Base-by-base conservation (phyloP, 2,329 filamentous ascomycete genomes). In the Zelopaecilomyces penicillatus region DNA sequence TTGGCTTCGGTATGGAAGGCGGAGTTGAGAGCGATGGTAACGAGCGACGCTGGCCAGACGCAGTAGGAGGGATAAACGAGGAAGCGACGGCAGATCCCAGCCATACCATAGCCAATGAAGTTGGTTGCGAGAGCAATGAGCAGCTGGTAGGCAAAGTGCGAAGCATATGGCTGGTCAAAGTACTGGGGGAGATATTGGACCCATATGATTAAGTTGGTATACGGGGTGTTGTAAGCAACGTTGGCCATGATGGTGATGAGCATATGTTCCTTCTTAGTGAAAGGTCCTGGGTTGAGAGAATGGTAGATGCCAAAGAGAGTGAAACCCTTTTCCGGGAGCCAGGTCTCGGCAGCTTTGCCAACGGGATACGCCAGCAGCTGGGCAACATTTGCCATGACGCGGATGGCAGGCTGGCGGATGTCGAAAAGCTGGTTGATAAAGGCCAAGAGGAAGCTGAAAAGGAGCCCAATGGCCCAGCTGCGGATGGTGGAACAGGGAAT, bases 191-290 rank as follows among this genome's bases (percentile, higher is more conserved):
- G 58, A 43, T 64, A 68, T 41, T 78, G 74, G 5, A 70, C 69
- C 71, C 71, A 76, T 48, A 76, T 72, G 46, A 77, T 75, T 54
- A 74, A 67, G 58, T 72, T 73, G 3, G 74, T 77, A 54, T 76
- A 78, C 0, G 74, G 74, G 4, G 66, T 65, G 47, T 69, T 70
- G 58, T 68, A 73, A 9, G 71, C 70, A 9, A 75, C 74, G 56
- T 83, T 82, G 44, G 81, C 77, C 74, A 78, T 78, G 57, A 78
- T 75, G 47, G 73, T 74, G 50, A 80, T 75, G 35, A 81, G 65
- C 67, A 77, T 76, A 54, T 81, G 77, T 57, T 81, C 77, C 60
- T 81, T 81, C 54, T 71, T 72, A 43, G 71, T 74, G 55, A 80
- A 80, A 2, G 70, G 71, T 0, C 75, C 75, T 0, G 76, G 75